Evolutionary conservation across 2,329 filamentous ascomycete genomes (phyloP), one percentile per base, ranked within the genome.

Genomic region (Alternaria ethzedia): DNA sequence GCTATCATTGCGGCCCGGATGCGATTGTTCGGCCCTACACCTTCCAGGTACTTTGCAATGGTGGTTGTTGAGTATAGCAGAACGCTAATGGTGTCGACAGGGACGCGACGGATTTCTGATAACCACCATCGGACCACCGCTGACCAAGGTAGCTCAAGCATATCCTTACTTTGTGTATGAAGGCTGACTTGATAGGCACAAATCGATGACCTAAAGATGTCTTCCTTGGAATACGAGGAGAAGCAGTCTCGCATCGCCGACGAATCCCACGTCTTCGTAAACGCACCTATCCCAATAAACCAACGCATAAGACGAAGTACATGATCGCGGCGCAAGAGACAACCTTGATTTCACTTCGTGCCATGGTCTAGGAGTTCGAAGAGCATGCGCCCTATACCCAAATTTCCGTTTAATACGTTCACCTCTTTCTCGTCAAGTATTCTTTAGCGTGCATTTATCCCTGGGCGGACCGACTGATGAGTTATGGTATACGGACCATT

Each of bases 51-150:
- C 21, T 20, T 23, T 46, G 36, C 15, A 15, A 52, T 56, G 21
- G 13, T 44, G n/a, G 11, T 66, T 44, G n/a, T 50, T 17, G 28
- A 55, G 52, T 49, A 26, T 25, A 50, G 45, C 43, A 69, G 21
- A 43, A 59, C 32, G 51, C 69, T 77, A 56, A 78, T 57, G 12
- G 21, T 21, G 21, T 59, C 7, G 12, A 6, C 57, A 82, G 80
- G 80, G 80, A 58, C 75, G 80, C 21, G 80, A 82, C 67, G 80
- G 80, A 6, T 82, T 82, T 54, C 71, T 82, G 17, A 75, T 82
- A 28, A 81, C 80, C 15, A 81, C 80, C 5, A 67, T 76, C 25
- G 80, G 79, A 8, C 78, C 78, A 23, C 75, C 80, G 28, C 70
- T 82, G 66, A 82, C 80, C n/a, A 79, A 81, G 75, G 80, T 82